Percentiles rank a stretch among this genome's conserved stretches.
Conservation (phyloP, 352 stramenopile species). For the Phytopythium cucurbitacearum region DNA sequence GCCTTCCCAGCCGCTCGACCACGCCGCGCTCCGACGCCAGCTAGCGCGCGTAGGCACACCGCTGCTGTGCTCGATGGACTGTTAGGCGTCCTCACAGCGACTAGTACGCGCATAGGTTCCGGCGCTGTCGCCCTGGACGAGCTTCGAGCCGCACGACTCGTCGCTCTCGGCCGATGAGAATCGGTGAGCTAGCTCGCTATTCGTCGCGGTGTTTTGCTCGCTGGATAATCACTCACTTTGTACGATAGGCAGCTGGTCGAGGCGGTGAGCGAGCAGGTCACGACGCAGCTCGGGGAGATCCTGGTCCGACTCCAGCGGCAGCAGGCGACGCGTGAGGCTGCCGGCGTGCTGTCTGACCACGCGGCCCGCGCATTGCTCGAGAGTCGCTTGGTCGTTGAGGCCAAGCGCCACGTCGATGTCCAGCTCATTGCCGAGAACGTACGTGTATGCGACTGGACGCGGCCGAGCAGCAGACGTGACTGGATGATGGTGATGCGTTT, state of each 20-base stretch:
- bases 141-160: constrained; percentile 30
- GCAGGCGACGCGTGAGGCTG: constrained; percentile 31
- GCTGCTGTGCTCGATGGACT: no score
- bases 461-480: no score
- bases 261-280: constrained; percentile 33
- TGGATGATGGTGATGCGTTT: not conserved
- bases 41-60: no score
- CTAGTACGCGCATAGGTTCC: constrained; percentile 16
- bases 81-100: no score
- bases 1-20: no score
- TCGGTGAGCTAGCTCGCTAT: not conserved
- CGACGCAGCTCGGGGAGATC: constrained; percentile 33
- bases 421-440: constrained; percentile 41
- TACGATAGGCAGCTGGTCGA: constrained; percentile 30
- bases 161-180: constrained; percentile 50
- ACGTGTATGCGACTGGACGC: not conserved
- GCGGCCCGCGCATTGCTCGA: constrained; percentile 47
- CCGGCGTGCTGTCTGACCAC: constrained; percentile 34
- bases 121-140: constrained; percentile 44
- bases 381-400: constrained; percentile 54
- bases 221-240: not conserved
- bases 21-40: no score
- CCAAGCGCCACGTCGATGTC: constrained; percentile 51
- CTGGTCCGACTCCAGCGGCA: constrained; percentile 40
- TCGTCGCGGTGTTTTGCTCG: not conserved